Evolutionary conservation across 805 yeast genomes (phyloP), one percentile per base, ranked within the genome.

Genomic region (Ogataea chonburiensis): DNA sequence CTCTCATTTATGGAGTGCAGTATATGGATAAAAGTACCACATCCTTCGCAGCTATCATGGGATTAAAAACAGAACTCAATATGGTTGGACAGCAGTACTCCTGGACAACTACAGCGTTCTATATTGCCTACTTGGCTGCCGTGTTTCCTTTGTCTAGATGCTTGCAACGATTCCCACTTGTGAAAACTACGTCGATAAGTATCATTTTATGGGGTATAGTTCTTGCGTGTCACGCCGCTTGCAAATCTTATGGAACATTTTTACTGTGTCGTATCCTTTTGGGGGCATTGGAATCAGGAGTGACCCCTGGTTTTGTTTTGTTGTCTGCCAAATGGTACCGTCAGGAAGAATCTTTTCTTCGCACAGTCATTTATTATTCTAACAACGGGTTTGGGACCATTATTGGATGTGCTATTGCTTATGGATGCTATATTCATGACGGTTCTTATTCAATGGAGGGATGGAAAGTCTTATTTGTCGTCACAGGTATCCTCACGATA

Each of bases 381-480:
- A 57, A 60, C 46, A 61, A 67, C 24, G 75, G 75, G 32, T 45
- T 68, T n/a, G 78, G 77, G 40, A 60, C 66, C 19, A 57, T 73
- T 17, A 28, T 75, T 19, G 78, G 81, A 13, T 66, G 70, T 18
- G 66, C 69, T 8, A 70, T 80, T 39, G 77, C 84, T 1, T 77
- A 77, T 47, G 81, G 79, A 11, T 57, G 77, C 5, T 64, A 58
- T 1, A 66, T 28, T 10, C 32, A 36, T 11, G 19, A 17, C 24
- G 17, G 24, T 25, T 22, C 19, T 11, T 15, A 17, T 25, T 13
- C 28, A 14, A 24, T 26, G 16, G 24, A 28, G 13, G 16, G 80
- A 3, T 84, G 89, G 89, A 77, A 73, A 51, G 55, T 75, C 10
- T 54, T 79, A 3, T 83, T 71, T 52, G 60, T 83, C 30, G 64